Percentiles rank a stretch among this genome's conserved stretches.
Evolutionary conservation across 2,329 filamentous ascomycete genomes (phyloP).

Genomic region (Paecilomyces sp.): DNA sequence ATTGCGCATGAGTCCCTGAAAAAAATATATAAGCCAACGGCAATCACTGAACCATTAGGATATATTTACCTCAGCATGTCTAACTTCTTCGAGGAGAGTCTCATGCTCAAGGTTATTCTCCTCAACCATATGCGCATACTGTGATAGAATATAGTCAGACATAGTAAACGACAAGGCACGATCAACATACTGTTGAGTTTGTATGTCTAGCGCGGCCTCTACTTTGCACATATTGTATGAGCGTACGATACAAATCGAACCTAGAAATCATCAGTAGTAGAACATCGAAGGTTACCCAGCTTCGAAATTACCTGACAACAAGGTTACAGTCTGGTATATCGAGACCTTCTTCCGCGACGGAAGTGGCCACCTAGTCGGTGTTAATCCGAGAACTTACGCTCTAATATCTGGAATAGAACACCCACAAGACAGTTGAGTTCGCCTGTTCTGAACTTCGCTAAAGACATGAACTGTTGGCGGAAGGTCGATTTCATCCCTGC

Average conservation of each 20-base stretch:
- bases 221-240: conserved; percentile 94
- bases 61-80: conserved; percentile 36
- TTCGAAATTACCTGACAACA: conserved; percentile 41
- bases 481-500: conserved; percentile 60
- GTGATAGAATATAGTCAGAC: neutral
- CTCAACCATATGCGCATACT: conserved; percentile 80
- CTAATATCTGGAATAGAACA: neutral
- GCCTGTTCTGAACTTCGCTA: conserved; percentile 57
- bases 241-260: conserved; percentile 81
- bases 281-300: neutral
- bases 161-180: neutral
- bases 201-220: conserved; percentile 74
- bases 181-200: conserved; percentile 53
- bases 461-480: conserved; percentile 64
- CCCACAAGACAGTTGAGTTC: conserved; percentile 49
- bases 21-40: neutral
- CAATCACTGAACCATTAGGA: neutral
- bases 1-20: conserved; percentile 52
- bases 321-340: conserved; percentile 62
- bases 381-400: conserved; percentile 7
- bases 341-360: conserved; percentile 59
- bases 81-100: conserved; percentile 48
- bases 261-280: conserved; percentile 26
- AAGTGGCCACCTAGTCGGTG: conserved; percentile 49
- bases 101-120: conserved; percentile 58